Evolutionary conservation across 2,329 filamentous ascomycete species (phyloP).

Genomic region (Verticillium tricorpus): DNA sequence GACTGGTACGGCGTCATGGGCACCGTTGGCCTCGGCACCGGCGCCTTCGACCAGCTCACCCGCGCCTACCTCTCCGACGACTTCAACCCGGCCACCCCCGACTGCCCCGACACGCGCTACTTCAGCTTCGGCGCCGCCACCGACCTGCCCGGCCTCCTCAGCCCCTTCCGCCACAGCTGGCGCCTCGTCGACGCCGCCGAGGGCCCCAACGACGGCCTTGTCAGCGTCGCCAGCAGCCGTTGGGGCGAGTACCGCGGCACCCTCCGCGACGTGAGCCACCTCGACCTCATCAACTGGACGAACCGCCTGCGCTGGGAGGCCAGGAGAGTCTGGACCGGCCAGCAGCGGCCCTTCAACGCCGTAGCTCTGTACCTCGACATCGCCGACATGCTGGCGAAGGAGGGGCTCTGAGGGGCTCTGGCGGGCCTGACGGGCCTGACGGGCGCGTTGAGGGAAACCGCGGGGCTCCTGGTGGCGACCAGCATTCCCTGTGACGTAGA

Average conservation of each 20-base stretch:
- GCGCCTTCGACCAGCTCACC: constrained; percentile 58
- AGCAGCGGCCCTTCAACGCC: constrained; percentile 58
- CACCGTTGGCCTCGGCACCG: constrained; percentile 49
- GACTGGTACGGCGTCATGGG: constrained; percentile 49
- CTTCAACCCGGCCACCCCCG: constrained; percentile 55
- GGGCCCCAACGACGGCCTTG: constrained; percentile 62
- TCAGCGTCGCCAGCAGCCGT: constrained; percentile 57
- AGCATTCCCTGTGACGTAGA: not conserved
- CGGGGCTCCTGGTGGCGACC: no score
- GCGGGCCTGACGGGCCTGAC: constrained; percentile 17
- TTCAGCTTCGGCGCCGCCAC: constrained; percentile 58
- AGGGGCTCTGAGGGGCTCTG: constrained; percentile 45
- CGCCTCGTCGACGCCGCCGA: constrained; percentile 44
- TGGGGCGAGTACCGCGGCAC: constrained; percentile 65
- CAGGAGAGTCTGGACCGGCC: constrained; percentile 47
- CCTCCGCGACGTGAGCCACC: constrained; percentile 55
- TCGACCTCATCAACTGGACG: constrained; percentile 66
- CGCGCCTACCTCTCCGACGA: constrained; percentile 50
- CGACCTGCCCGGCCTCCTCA: constrained; percentile 53
- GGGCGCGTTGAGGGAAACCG: not conserved
- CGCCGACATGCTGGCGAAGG: constrained; percentile 66
- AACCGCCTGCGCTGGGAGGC: constrained; percentile 54
- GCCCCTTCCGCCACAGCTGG: constrained; percentile 54
- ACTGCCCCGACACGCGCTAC: constrained; percentile 50
- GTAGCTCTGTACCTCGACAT: constrained; percentile 64